Base-by-base conservation (phyloP, 345 rosid genomes). In the Luvunga scandens region DNA sequence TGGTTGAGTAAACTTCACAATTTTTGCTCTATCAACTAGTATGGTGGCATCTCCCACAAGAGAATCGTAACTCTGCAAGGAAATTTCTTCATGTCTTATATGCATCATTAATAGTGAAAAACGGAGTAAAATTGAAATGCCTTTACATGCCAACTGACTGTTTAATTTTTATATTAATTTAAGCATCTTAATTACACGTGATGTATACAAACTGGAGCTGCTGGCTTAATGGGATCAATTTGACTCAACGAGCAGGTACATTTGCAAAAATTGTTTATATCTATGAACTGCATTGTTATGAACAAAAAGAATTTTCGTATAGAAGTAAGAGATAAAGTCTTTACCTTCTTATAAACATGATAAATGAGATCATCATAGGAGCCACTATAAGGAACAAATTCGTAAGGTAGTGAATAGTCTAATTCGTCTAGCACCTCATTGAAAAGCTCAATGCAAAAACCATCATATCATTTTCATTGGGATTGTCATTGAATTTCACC, bases 1-100 rank as follows among this genome's bases (percentile, higher is more conserved):
- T n/a, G 91, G 90, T 31, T 83, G 91, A 7, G 94, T 85, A 66
- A 88, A 91, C 18, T 85, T 87, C 25, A 89, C 91, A 1, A 12
- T 6, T 2, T 83, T 45, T 7, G 78, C 27, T 70, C 91, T 86
- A 13, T 50, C 6, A 1, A 77, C 82, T 48, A 89, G 74, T 64
- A 89, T 91, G 1, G 92, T 89, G 9, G 89, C 53, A 66, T 91
- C 94, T 0, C 92, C 92, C 0, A 89, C 81, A 1, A 75, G 79
- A 0, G 88, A 89, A 34, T 83, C 86, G 10, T 66, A 88, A 18
- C 82, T 89, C 94, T 88, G 78, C 57, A 24, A 34, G 50, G 12
- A 12, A 42, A 10, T 42, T 42, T 42, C 16, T 42, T 18, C 45
- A 25, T 42, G 50, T 63, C 22, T 74, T 27, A 2, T 39, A 22